Evolutionary conservation across 805 yeast species (phyloP), one percentile per base, ranked within the genome.

Genomic region (Brettanomyces anomalus): DNA sequence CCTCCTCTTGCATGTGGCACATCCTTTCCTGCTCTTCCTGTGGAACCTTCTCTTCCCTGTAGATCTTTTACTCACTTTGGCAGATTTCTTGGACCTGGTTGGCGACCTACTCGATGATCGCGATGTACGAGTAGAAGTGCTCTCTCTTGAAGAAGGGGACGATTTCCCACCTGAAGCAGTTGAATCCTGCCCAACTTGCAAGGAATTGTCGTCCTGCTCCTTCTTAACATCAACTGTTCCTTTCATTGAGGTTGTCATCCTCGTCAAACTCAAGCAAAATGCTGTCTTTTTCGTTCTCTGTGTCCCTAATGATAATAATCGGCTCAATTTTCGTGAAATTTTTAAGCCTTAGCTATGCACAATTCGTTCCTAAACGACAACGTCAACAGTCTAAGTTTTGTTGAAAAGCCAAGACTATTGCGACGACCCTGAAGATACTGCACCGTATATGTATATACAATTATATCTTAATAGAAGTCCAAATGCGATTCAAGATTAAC

Each of bases 31-130:
- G 31, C 95, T 84, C 62, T 90, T 90, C 46, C 80, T 84, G 58
- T 90, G 97, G 55, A 82, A 90, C 55, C 85, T 83, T 37, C 97
- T 72, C 62, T 87, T 89, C 5, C 84, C 86, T 0, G 79, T 75
- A 0, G 83, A 65, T 28, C 56, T 56, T 45, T 59, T 61, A 30
- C 42, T 53, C 1, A 66, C 61, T 45, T 55, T 62, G 38, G 64
- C 26, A 13, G 26, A 20, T 14, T 17, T 35, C 13, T 6, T 32
- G 8, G 34, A 32, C 18, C 18, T 32, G 6, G 34, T 8, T 32
- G 15, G 18, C n/a, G 15, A n/a, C 13, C 34, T 32, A n/a, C 34
- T 32, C n/a, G 28, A 24, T 7, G 28, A 24, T 24, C 28, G 28
- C 3, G 28, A 24, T 24, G 28, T 24, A 24, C 28, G 28, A 24